Conservation (phyloP, 495 filamentous ascomycete species). For the Penicillium coffeae region DNA sequence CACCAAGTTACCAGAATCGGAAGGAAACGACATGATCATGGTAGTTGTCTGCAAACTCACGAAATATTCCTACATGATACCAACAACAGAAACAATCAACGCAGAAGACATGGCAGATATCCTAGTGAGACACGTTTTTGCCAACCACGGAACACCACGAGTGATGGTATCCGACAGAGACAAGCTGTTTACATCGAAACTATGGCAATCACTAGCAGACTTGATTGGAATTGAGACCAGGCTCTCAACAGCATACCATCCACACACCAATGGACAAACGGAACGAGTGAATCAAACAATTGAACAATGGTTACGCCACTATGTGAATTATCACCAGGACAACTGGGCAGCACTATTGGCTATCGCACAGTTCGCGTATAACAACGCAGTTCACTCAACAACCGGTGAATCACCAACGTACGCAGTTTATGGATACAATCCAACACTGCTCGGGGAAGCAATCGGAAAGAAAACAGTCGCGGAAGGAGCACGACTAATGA, state of each 20-base stretch:
- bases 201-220: constrained; percentile 1
- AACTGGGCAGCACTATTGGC: constrained; percentile 2
- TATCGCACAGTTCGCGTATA: constrained; percentile 9
- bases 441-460: not conserved
- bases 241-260: constrained; percentile 4
- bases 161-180: not conserved
- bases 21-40: constrained; percentile 6
- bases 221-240: constrained; percentile 3
- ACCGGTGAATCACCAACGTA: constrained; percentile 4
- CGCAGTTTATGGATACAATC: constrained; percentile 4
- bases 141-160: not conserved
- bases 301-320: constrained; percentile 4
- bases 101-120: not conserved
- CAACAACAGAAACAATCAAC: not conserved
- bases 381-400: constrained; percentile 6
- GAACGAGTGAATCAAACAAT: constrained; percentile 5
- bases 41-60: not conserved
- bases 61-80: not conserved
- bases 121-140: not conserved
- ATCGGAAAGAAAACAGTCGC: too few species aligned
- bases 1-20: constrained; percentile 4
- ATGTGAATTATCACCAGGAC: constrained; percentile 11
- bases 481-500: not conserved
- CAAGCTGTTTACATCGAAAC: not conserved
- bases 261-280: constrained; percentile 8